Percentiles rank a stretch among this genome's conserved stretches.
phyloP scores from a whole-genome alignment of 1,284 basidiomycete genomes.

The Ceratobasidium sp. region DNA sequence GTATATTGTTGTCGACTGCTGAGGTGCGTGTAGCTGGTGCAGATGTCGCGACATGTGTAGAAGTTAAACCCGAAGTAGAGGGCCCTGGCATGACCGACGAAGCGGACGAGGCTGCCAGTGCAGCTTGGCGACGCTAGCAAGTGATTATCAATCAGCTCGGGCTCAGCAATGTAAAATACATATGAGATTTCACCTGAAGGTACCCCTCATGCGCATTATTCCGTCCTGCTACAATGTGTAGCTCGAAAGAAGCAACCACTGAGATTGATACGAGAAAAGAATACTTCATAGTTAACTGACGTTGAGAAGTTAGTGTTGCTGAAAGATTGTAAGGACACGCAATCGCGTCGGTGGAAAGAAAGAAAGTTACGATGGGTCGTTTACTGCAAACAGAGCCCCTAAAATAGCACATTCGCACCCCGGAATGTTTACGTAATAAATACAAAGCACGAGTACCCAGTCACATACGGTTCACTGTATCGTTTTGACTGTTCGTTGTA shows the following conservation, averaged over 20 bases:
- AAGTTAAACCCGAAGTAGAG: background rate
- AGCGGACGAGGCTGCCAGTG: background rate
- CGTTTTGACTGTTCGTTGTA: background rate
- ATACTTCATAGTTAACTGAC: conserved; percentile 12
- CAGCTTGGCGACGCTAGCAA: conserved; percentile 36
- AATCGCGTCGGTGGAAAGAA: conserved; percentile 20
- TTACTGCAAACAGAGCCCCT: background rate
- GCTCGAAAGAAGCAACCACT: background rate
- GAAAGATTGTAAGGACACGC: conserved; percentile 14
- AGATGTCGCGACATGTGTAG: conserved; percentile 3
- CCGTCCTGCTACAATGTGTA: conserved; percentile 1
- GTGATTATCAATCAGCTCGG: no score
- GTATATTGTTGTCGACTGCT: conserved; percentile 37
- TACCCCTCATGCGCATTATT: conserved; percentile 34
- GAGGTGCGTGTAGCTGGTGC: conserved; percentile 36
- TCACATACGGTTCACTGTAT: no score
- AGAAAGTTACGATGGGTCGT: background rate
- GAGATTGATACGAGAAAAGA: conserved; percentile 14
- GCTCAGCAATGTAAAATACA: no score
- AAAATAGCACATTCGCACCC: background rate
- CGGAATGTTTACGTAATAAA: no score
- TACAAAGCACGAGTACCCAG: no score
- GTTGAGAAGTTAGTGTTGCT: background rate
- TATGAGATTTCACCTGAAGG: conserved; percentile 8
- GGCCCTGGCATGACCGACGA: background rate